These are phyloP conservation scores for Xerocomus minutiporus DNA, from an alignment of 1,284 basidiomycete genomes.

Conservation along the genomic window DNA sequence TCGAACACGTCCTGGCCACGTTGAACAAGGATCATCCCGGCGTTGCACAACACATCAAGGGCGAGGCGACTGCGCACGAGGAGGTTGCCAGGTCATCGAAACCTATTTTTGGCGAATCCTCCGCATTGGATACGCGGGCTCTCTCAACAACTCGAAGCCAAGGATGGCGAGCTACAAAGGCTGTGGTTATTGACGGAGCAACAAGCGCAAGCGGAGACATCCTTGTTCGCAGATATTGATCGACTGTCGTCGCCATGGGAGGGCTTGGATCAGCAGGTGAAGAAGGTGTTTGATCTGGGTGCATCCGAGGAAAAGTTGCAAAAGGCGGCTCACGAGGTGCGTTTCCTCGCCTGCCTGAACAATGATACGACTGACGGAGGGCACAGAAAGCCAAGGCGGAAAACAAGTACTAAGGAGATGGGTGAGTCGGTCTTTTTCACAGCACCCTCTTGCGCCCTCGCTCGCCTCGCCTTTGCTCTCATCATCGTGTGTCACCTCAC, in stretches of 20 bases:
- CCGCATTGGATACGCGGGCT: conserved; percentile 43
- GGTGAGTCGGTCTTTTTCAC: conserved; percentile 48
- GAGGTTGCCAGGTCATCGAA: conserved; percentile 44
- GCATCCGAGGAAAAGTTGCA: conserved; percentile 73
- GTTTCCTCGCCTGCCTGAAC: background rate
- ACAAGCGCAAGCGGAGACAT: conserved; percentile 61
- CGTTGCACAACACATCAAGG: conserved; percentile 41
- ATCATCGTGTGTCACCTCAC: too few species aligned
- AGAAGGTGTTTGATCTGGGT: conserved; percentile 81
- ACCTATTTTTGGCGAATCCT: too few species aligned
- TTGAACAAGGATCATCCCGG: conserved; percentile 45
- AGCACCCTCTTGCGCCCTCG: too few species aligned
- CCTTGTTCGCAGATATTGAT: conserved; percentile 83
- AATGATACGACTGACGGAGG: background rate
- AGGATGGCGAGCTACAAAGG: conserved; percentile 58
- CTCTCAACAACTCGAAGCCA: conserved; percentile 57
- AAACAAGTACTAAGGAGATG: conserved; percentile 93
- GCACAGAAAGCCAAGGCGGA: conserved; percentile 84
- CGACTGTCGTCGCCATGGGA: conserved; percentile 87
- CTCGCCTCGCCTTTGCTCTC: too few species aligned
- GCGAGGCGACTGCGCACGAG: conserved; percentile 52
- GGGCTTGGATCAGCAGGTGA: conserved; percentile 76
- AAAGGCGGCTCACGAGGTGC: conserved; percentile 62
- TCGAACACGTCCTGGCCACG: conserved; percentile 48
- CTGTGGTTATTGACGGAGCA: conserved; percentile 55